phyloP scores from a whole-genome alignment of 768 basidiomycete genomes.

The Tricholoma sp. region DNA sequence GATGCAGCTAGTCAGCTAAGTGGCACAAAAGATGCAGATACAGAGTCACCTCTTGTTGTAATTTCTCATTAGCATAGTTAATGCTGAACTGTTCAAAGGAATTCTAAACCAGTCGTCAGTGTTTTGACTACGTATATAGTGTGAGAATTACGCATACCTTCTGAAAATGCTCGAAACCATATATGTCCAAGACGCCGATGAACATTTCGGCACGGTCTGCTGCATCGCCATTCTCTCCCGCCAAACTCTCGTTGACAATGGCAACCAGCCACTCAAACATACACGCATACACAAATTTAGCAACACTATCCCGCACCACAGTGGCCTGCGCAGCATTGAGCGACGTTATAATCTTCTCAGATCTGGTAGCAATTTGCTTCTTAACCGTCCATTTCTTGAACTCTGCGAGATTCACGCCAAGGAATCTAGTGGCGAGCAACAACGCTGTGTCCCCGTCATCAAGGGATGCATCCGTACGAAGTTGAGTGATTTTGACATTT shows the following conservation, averaged over 20 bases:
- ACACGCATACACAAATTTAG: slow-evolving; percentile 98
- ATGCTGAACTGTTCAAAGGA: slow-evolving; percentile 99
- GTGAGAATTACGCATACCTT: slow-evolving; percentile 46
- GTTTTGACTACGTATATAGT: neutral
- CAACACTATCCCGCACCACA: slow-evolving; percentile 92
- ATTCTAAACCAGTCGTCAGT: slow-evolving; percentile 42
- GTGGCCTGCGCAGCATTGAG: slow-evolving; percentile 86
- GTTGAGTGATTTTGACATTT: slow-evolving; percentile 86
- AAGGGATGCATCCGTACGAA: slow-evolving; percentile 77
- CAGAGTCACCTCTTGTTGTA: slow-evolving; percentile 85
- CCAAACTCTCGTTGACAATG: slow-evolving; percentile 94
- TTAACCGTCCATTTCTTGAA: slow-evolving; percentile 99
- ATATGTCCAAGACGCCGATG: slow-evolving; percentile 98
- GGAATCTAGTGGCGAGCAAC: slow-evolving; percentile 77
- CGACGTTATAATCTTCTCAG: slow-evolving; percentile 90
- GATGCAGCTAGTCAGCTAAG: slow-evolving; percentile 7
- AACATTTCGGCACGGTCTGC: slow-evolving; percentile 94
- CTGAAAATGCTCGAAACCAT: slow-evolving; percentile 96
- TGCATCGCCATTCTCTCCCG: slow-evolving; percentile 91
- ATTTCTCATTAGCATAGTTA: slow-evolving; percentile 97
- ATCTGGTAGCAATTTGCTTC: slow-evolving; percentile 92
- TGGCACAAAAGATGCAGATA: neutral
- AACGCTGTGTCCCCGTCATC: slow-evolving; percentile 82
- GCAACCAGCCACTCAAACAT: slow-evolving; percentile 98
- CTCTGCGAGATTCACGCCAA: slow-evolving; percentile 85